These are phyloP conservation scores for Eruca vesicaria DNA, from an alignment of 441 rosid genomes.

Conservation along the genomic window DNA sequence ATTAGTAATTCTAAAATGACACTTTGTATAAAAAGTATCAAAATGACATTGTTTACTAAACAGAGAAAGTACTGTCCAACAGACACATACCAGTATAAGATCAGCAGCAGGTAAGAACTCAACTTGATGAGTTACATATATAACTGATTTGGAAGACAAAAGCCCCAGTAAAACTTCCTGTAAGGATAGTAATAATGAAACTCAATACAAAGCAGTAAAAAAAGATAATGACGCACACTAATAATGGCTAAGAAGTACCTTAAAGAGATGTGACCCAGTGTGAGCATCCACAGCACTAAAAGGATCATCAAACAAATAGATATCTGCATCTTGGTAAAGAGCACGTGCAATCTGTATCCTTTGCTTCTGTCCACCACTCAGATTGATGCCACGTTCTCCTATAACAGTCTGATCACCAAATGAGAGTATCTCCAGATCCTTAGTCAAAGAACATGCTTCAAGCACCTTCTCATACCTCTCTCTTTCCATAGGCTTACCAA, in stretches of 20 bases:
- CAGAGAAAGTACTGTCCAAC: neutral
- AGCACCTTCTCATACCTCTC: constrained; percentile 41
- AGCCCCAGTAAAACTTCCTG: constrained; percentile 44
- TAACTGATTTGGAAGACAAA: constrained; percentile 40
- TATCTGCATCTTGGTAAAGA: constrained; percentile 50
- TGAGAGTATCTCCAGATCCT: constrained; percentile 52
- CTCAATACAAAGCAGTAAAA: neutral
- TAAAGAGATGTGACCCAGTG: constrained; percentile 53
- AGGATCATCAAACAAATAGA: constrained; percentile 62
- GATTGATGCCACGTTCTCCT: constrained; percentile 58
- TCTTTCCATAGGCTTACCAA: constrained; percentile 52
- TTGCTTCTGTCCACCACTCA: constrained; percentile 60
- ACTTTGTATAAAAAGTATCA: neutral
- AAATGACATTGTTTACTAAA: neutral
- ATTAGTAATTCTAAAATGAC: too few species aligned
- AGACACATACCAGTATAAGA: constrained; percentile 42
- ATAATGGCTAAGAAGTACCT: constrained; percentile 32
- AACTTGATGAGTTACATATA: constrained; percentile 55
- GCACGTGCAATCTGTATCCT: constrained; percentile 66
- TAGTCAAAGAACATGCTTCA: constrained; percentile 46
- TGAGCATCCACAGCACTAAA: constrained; percentile 75
- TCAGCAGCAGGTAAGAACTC: constrained; percentile 54
- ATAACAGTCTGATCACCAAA: constrained; percentile 56
- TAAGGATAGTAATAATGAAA: neutral
- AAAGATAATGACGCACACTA: neutral